A percentile compares a stretch with the other conserved stretches of the same genome.
phyloP scores from a whole-genome alignment of 768 basidiomycete species.

The Suillus subluteus region DNA sequence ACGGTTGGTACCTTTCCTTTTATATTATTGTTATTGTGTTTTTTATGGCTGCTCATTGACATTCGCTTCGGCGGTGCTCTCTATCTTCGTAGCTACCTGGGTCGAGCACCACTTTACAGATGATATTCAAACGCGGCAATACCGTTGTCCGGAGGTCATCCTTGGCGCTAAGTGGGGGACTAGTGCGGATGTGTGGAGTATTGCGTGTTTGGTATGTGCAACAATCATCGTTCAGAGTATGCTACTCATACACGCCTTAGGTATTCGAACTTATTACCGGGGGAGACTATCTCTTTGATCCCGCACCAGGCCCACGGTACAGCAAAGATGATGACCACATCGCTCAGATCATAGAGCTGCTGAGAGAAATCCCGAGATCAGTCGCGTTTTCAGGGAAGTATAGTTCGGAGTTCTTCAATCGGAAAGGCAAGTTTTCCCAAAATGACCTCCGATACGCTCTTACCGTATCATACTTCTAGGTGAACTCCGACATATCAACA shows the following conservation, averaged over 20 bases:
- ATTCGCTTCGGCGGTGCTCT: slow-evolving; percentile 11
- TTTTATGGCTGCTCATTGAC: slow-evolving; percentile 11
- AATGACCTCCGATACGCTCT: not conserved
- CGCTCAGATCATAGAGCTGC: slow-evolving; percentile 95
- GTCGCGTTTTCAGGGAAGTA: slow-evolving; percentile 93
- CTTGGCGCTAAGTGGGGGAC: slow-evolving; percentile 95
- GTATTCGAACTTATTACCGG: slow-evolving; percentile 95
- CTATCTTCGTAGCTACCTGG: slow-evolving; percentile 63
- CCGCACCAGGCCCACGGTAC: slow-evolving; percentile 91
- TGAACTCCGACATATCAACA: slow-evolving; percentile 92
- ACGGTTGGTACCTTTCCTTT: slow-evolving; percentile 56
- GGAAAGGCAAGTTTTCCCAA: slow-evolving; percentile 67
- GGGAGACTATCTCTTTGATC: slow-evolving; percentile 98
- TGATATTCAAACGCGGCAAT: slow-evolving; percentile 97
- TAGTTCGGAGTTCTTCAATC: slow-evolving; percentile 92
- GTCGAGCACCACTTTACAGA: slow-evolving; percentile 97
- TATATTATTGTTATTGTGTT: not conserved
- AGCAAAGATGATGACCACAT: slow-evolving; percentile 98
- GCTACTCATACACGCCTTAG: slow-evolving; percentile 40
- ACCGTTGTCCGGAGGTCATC: slow-evolving; percentile 97
- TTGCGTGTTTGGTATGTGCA: slow-evolving; percentile 78
- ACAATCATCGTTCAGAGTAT: slow-evolving; percentile 6
- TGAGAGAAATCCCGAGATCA: slow-evolving; percentile 85
- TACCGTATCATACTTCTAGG: slow-evolving; percentile 38
- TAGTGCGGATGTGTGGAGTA: slow-evolving; percentile 96